These are phyloP conservation scores for Punctularia strigosozonata DNA, from an alignment of 768 basidiomycete species.

Conservation along the genomic window DNA sequence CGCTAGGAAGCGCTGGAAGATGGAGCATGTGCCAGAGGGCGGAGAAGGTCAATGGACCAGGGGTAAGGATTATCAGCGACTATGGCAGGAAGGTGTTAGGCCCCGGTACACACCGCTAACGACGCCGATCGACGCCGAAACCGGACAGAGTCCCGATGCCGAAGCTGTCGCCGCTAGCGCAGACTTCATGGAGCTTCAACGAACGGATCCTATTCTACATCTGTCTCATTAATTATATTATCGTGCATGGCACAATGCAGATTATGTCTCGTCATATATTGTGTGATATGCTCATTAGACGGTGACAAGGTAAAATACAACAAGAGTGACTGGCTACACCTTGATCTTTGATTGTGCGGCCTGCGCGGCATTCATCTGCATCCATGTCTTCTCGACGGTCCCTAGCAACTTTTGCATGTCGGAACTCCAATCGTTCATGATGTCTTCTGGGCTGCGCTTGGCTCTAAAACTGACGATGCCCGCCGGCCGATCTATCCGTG, in stretches of 20 bases:
- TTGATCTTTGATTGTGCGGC: slow-evolving; percentile 65
- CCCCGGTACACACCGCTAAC: slow-evolving; percentile 57
- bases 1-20: slow-evolving; percentile 71
- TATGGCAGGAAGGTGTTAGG: slow-evolving; percentile 61
- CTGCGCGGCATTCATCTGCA: slow-evolving; percentile 86
- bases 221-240: too few species aligned
- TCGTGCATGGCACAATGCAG: too few species aligned
- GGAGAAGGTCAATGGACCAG: slow-evolving; percentile 50
- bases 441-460: slow-evolving; percentile 77
- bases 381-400: slow-evolving; percentile 97
- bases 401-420: slow-evolving; percentile 90
- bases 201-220: too few species aligned
- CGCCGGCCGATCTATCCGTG: slow-evolving; percentile 83
- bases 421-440: slow-evolving; percentile 97
- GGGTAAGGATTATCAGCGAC: slow-evolving; percentile 57
- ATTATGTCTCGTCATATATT: too few species aligned
- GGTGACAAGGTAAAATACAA: not conserved
- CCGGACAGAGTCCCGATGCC: too few species aligned
- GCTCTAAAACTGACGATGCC: slow-evolving; percentile 83
- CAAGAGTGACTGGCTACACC: slow-evolving; percentile 15
- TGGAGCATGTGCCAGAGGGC: slow-evolving; percentile 19
- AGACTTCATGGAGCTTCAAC: too few species aligned
- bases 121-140: slow-evolving; percentile 24
- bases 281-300: too few species aligned
- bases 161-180: too few species aligned